Conservation (phyloP, 2,329 filamentous ascomycete genomes). For the Venturia asperata region DNA sequence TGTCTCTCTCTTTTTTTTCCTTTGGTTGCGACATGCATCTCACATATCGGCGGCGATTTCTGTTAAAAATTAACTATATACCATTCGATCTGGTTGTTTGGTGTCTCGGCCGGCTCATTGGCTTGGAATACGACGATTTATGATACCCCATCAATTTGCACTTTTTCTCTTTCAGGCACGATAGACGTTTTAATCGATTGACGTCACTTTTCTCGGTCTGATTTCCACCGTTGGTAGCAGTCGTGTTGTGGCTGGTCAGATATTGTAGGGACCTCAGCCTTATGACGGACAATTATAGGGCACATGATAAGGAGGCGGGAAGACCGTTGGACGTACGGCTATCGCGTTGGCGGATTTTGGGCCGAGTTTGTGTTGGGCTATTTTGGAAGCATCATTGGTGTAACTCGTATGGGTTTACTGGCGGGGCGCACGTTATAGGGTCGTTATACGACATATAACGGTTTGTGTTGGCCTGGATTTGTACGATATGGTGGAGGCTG, state of each 20-base stretch:
- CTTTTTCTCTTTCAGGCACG: background rate
- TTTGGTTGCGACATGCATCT: background rate
- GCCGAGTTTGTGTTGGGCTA: background rate
- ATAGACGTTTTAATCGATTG: background rate
- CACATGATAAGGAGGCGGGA: background rate
- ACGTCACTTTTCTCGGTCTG: background rate
- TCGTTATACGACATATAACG: background rate
- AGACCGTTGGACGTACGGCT: background rate
- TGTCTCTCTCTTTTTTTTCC: background rate
- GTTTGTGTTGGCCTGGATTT: background rate
- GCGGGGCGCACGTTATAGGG: background rate
- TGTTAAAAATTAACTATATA: background rate
- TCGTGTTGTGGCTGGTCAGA: background rate
- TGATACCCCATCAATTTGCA: conserved; percentile 9
- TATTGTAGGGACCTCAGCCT: background rate
- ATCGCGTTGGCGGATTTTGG: background rate
- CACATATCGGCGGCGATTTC: background rate
- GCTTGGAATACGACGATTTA: conserved; percentile 8
- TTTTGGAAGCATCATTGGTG: background rate
- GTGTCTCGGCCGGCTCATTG: background rate
- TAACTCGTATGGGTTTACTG: too few relatives aligned
- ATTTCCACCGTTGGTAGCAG: background rate
- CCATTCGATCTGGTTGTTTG: background rate
- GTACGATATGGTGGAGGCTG: background rate
- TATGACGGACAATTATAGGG: background rate